Conservation (phyloP, 371 early-diverging fungal genomes). For the Blakeslea trispora region DNA sequence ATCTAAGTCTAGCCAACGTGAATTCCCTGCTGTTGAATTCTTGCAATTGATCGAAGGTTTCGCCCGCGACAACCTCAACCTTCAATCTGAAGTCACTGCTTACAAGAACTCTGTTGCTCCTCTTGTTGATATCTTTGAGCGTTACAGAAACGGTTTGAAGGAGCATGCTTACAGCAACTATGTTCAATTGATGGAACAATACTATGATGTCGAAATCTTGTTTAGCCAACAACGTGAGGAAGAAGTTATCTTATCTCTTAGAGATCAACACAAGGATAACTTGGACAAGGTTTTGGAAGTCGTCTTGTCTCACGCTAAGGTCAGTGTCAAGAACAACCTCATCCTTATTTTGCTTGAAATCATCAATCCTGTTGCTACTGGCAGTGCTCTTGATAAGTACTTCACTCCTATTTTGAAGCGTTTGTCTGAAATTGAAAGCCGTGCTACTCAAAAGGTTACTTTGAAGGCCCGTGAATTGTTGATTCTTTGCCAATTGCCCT, state of each 20-base stretch:
- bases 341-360: constrained; percentile 78
- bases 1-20: constrained; percentile 38
- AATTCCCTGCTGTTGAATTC: constrained; percentile 80
- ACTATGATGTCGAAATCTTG: constrained; percentile 82
- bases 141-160: constrained; percentile 77
- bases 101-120: constrained; percentile 68
- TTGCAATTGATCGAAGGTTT: constrained; percentile 64
- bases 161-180: constrained; percentile 76
- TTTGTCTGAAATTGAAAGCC: constrained; percentile 79
- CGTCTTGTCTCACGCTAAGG: constrained; percentile 85
- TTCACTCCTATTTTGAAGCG: constrained; percentile 82
- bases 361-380: constrained; percentile 65
- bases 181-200: constrained; percentile 77
- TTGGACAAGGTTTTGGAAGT: constrained; percentile 74
- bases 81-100: constrained; percentile 66
- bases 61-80: constrained; percentile 50
- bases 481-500: constrained; percentile 91
- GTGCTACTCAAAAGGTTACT: constrained; percentile 84
- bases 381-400: constrained; percentile 68
- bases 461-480: constrained; percentile 92
- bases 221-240: constrained; percentile 86
- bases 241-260: constrained; percentile 80
- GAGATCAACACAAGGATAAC: constrained; percentile 85
- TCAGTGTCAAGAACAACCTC: constrained; percentile 77
- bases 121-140: constrained; percentile 64